These are phyloP conservation scores for Aspergillus brasiliensis DNA, from an alignment of 2,329 filamentous ascomycete genomes.

Conservation along the genomic window DNA sequence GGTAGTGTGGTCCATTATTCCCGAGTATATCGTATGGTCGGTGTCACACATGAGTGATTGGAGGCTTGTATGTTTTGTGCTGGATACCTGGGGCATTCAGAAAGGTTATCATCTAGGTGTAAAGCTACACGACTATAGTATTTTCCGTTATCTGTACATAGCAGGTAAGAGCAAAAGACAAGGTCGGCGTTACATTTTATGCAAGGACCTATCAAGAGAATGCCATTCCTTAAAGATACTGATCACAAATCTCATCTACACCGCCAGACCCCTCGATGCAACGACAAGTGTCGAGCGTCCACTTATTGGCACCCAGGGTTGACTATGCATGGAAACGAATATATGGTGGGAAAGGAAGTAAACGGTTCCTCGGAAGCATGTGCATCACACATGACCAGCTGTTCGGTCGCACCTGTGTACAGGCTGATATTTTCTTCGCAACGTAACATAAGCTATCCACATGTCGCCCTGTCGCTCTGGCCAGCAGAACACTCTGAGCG, in stretches of 20 bases:
- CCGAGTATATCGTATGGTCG: no score
- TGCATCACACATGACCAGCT: neutral
- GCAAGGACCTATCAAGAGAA: neutral
- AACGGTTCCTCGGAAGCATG: neutral
- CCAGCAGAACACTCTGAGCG: slow-evolving; percentile 19
- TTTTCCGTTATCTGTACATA: no score
- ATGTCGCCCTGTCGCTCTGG: slow-evolving; percentile 13
- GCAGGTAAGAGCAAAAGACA: neutral
- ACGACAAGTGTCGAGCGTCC: neutral
- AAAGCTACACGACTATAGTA: no score
- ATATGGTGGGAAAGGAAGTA: neutral
- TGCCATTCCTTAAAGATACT: neutral
- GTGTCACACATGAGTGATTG: no score
- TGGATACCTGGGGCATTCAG: no score
- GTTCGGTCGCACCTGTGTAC: neutral
- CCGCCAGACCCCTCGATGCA: neutral
- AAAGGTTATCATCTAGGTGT: no score
- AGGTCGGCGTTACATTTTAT: neutral
- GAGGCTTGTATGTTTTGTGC: no score
- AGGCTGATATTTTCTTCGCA: neutral
- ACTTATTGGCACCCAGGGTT: neutral
- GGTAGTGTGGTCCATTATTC: no score
- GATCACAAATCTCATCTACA: neutral
- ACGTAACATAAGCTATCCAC: neutral
- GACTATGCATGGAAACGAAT: neutral